Base-by-base conservation (phyloP, 1,284 basidiomycete species). In the Leccinum pachyderme region DNA sequence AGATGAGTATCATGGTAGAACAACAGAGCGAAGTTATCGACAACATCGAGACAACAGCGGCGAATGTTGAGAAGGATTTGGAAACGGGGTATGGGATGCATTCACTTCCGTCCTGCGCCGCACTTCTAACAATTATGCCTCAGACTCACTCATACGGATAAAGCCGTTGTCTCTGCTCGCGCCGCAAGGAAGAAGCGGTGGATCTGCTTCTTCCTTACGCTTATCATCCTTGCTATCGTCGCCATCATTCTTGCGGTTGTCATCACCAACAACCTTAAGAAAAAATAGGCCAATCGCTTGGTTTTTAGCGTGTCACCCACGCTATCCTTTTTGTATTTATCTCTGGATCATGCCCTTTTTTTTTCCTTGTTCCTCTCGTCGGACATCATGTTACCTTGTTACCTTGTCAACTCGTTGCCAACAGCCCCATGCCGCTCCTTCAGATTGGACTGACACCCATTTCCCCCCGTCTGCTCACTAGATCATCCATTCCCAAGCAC, bases 181-280 rank as follows among this genome's bases (percentile, higher is more conserved):
- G 83, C 87, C 44, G 95, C 94, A 25, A 86, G 96, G 59, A 93
- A 89, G 76, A 98, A 97, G 81, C 86, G 91, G 60, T 93, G 91
- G 91, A 93, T 94, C 69, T 95, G 93, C 76, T 93, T 94, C 81
- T 73, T 82, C 74, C 84, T 91, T 66, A 71, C 74, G 18, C 87
- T 80, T 55, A 61, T 91, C 55, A 66, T 91, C 58, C 74, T 91
- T 52, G 77, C 79, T 52, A 83, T 90, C 54, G 69, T 89, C 55
- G 88, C 73, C 43, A 77, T 86, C 54, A 74, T 88, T 35, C 72
- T 90, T 28, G 87, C 72, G 1, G 75, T 88, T 49, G 76, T 82
- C 24, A 74, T 86, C 31, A 75, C 66, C 2, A 63, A 63, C 49
- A 67, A 63, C 11, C 6, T 39, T 49, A 59, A 11, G 18, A 61